Conservation (phyloP, 2,329 filamentous ascomycete genomes). For the Pseudogymnoascus sp. region DNA sequence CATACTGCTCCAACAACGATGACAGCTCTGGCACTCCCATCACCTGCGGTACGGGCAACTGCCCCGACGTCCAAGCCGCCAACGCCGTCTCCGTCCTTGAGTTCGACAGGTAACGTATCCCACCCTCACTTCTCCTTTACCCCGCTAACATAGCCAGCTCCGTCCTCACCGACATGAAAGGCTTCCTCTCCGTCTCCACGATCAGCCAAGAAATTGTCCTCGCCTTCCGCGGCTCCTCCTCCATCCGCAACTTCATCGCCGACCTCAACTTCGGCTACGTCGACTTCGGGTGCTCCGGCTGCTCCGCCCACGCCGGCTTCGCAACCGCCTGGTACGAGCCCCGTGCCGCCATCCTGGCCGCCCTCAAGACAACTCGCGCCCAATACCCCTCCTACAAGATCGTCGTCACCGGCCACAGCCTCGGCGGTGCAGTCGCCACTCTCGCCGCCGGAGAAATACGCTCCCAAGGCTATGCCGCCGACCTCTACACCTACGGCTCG, state of each 20-base stretch:
- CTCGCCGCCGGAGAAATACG: conserved; percentile 52
- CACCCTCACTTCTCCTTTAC: not conserved
- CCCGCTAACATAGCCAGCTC: conserved; percentile 29
- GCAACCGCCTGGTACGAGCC: conserved; percentile 50
- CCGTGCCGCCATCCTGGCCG: conserved; percentile 32
- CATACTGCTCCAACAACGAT: conserved; percentile 21
- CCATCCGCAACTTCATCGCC: conserved; percentile 14
- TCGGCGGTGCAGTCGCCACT: conserved; percentile 57
- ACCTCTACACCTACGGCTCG: conserved; percentile 59
- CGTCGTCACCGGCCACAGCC: conserved; percentile 58
- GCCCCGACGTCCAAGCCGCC: conserved; percentile 16
- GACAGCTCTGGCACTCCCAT: conserved; percentile 16
- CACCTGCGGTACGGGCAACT: conserved; percentile 18
- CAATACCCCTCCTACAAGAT: conserved; percentile 45
- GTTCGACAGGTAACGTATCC: conserved; percentile 14
- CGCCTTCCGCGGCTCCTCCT: conserved; percentile 47
- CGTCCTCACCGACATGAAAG: conserved; percentile 37
- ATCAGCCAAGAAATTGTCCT: conserved; percentile 47
- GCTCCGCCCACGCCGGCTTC: conserved; percentile 49
- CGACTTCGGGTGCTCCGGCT: conserved; percentile 20
- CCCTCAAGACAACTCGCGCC: conserved; percentile 29
- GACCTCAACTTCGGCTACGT: conserved; percentile 14
- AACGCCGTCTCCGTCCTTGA: conserved; percentile 16
- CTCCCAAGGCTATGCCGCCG: conserved; percentile 36
- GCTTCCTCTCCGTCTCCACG: conserved; percentile 44